These are phyloP conservation scores for Trichophyton simii DNA, from an alignment of 2,329 filamentous ascomycete species.

Conservation along the genomic window DNA sequence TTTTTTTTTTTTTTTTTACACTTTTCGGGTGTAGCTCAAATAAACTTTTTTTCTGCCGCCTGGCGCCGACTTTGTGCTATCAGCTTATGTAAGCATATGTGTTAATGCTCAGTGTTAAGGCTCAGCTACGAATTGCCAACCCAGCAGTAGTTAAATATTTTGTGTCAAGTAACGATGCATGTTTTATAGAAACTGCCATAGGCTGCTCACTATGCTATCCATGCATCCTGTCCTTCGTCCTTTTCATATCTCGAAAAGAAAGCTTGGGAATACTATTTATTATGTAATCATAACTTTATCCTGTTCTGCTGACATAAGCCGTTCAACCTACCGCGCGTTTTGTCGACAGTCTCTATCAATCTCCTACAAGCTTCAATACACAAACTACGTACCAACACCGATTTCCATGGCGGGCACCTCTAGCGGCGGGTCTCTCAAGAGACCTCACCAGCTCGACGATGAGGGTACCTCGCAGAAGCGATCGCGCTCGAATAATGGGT, in stretches of 20 bases:
- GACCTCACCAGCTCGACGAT: slow-evolving; percentile 37
- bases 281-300: not conserved
- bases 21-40: slow-evolving; percentile 9
- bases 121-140: not conserved
- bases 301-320: not conserved
- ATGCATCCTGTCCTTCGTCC: too few relatives aligned
- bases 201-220: too few relatives aligned
- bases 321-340: not conserved
- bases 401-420: slow-evolving; percentile 32
- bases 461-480: slow-evolving; percentile 33
- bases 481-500: slow-evolving; percentile 39
- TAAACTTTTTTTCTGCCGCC: slow-evolving; percentile 30
- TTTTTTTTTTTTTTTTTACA: slow-evolving; percentile 2
- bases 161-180: too few relatives aligned
- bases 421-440: slow-evolving; percentile 33
- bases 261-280: not conserved
- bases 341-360: not conserved
- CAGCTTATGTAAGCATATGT: not conserved
- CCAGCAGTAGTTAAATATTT: too few relatives aligned
- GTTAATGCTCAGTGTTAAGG: not conserved
- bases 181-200: too few relatives aligned
- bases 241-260: too few relatives aligned
- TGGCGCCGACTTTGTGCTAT: slow-evolving; percentile 18
- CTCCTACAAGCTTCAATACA: not conserved
- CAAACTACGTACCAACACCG: not conserved